Conservation (phyloP, 2,329 filamentous ascomycete species). For the Verticillium nonalfalfae region DNA sequence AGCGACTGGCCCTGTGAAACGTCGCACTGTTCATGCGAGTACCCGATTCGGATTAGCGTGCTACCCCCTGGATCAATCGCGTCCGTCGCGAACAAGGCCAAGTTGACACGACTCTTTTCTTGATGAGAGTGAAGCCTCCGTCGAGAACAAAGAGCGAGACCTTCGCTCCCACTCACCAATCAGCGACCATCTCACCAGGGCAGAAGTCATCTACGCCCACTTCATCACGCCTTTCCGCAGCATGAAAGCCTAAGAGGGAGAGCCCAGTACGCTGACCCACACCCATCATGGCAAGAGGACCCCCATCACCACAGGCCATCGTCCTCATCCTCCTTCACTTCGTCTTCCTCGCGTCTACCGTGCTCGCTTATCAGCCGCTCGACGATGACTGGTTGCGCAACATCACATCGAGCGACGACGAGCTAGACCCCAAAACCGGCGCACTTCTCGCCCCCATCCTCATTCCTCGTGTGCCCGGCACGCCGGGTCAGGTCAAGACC, state of each 20-base stretch:
- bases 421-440: slow-evolving; percentile 64
- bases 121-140: not conserved
- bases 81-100: not conserved
- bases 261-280: not conserved
- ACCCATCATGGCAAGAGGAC: not conserved
- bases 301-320: not conserved
- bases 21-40: not conserved
- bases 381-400: slow-evolving; percentile 59
- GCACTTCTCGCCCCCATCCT: slow-evolving; percentile 70
- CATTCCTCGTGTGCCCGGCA: slow-evolving; percentile 68
- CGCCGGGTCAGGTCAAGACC: slow-evolving; percentile 57
- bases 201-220: not conserved
- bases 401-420: slow-evolving; percentile 56
- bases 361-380: slow-evolving; percentile 33
- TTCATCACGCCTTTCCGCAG: not conserved
- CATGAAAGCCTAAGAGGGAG: not conserved
- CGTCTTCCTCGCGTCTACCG: slow-evolving; percentile 17
- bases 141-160: not conserved
- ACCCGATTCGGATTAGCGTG: not conserved
- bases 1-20: not conserved
- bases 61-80: not conserved
- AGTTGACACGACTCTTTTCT: not conserved
- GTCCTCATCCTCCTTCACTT: slow-evolving; percentile 5
- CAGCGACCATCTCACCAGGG: not conserved
- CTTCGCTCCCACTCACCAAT: no score